Conservation (phyloP, 768 basidiomycete genomes). For the Calvatia gigantea region DNA sequence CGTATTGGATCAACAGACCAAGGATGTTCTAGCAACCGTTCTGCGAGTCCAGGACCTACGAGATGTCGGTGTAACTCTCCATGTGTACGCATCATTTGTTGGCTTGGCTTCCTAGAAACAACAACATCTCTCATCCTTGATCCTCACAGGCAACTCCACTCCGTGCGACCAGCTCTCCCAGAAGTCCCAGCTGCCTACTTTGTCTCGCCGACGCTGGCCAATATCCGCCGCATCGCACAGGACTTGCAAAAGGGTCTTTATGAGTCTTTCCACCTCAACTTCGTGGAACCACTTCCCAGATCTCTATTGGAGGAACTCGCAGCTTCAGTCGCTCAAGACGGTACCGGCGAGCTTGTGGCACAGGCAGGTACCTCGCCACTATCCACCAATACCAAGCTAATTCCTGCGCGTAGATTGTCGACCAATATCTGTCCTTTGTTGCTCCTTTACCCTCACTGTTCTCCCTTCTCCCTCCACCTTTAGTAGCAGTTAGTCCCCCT, state of each 20-base stretch:
- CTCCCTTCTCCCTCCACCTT: conserved; percentile 70
- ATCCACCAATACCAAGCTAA: conserved; percentile 11
- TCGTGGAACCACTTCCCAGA: conserved; percentile 88
- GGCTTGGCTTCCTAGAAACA: conserved; percentile 3
- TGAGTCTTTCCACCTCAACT: conserved; percentile 92
- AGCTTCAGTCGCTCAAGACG: conserved; percentile 78
- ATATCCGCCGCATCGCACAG: conserved; percentile 88
- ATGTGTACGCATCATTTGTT: conserved; percentile 80
- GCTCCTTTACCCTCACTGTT: conserved; percentile 91
- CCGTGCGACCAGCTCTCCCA: conserved; percentile 79
- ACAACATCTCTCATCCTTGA: background rate
- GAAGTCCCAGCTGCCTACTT: conserved; percentile 99
- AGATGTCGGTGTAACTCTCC: conserved; percentile 95
- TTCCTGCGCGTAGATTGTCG: conserved; percentile 62
- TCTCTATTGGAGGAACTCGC: conserved; percentile 93
- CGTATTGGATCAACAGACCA: conserved; percentile 91
- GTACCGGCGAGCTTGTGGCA: conserved; percentile 76
- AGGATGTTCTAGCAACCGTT: conserved; percentile 94
- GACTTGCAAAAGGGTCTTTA: conserved; percentile 89
- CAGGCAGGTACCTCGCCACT: conserved; percentile 44
- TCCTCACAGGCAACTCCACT: conserved; percentile 84
- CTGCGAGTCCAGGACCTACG: conserved; percentile 94
- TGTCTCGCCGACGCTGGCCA: conserved; percentile 83
- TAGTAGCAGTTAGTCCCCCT: conserved; percentile 25
- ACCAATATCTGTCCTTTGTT: conserved; percentile 97